Evolutionary conservation across 2,329 filamentous ascomycete genomes (phyloP).

Genomic region (Aaosphaeria arxii): DNA sequence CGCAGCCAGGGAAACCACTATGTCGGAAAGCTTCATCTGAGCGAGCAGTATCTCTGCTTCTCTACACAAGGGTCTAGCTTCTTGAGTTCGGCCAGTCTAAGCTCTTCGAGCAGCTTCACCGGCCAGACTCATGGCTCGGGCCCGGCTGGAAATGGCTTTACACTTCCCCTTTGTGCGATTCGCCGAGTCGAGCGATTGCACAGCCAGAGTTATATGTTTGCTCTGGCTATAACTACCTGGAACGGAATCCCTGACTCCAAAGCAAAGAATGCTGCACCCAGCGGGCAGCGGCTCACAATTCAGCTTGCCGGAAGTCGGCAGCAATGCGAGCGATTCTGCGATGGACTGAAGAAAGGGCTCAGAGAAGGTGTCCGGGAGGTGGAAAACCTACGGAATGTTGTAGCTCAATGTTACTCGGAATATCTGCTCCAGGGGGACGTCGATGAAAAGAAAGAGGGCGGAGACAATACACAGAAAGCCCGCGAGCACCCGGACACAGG

Average conservation of each 20-base stretch:
- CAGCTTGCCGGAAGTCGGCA: constrained; percentile 86
- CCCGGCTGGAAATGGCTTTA: constrained; percentile 93
- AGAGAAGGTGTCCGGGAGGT: constrained; percentile 85
- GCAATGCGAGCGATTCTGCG: constrained; percentile 92
- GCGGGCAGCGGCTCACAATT: constrained; percentile 81
- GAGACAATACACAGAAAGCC: constrained; percentile 43
- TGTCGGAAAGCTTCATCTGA: constrained; percentile 87
- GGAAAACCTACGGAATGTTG: constrained; percentile 75
- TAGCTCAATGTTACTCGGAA: constrained; percentile 80
- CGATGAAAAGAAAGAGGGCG: constrained; percentile 29
- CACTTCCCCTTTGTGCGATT: constrained; percentile 86
- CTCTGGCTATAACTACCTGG: constrained; percentile 92
- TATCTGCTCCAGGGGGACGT: constrained; percentile 53
- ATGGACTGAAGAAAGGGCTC: constrained; percentile 87
- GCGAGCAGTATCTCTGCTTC: constrained; percentile 94
- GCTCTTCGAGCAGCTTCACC: constrained; percentile 79
- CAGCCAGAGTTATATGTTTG: constrained; percentile 88
- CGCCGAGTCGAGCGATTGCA: constrained; percentile 88
- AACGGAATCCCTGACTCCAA: constrained; percentile 58
- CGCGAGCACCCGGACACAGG: constrained; percentile 80
- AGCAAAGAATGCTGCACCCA: constrained; percentile 45
- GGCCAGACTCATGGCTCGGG: constrained; percentile 91
- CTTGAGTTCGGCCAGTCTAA: constrained; percentile 72
- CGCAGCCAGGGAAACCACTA: constrained; percentile 79
- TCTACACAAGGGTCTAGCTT: constrained; percentile 92